Conservation (phyloP, 2,329 filamentous ascomycete species). For the Arachnomyces sp. region DNA sequence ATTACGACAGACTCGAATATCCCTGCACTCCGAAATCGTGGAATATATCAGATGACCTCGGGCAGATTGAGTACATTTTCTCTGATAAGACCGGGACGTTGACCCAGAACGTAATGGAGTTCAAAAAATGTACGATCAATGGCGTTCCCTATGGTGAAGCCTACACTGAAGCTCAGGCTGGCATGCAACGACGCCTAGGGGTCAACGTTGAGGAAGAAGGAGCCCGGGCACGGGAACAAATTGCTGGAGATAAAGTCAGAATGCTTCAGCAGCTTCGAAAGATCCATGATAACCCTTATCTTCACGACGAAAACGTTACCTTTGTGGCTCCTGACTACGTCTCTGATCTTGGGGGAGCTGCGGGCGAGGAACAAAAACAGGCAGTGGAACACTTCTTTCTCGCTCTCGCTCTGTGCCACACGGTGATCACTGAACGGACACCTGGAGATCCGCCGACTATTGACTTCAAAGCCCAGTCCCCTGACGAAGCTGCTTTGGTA, state of each 20-base stretch:
- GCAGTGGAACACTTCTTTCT: conserved; percentile 91
- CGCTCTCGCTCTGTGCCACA: conserved; percentile 89
- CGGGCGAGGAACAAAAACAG: conserved; percentile 65
- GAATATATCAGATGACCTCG: conserved; percentile 98
- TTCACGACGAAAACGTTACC: conserved; percentile 81
- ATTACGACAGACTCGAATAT: conserved; percentile 88
- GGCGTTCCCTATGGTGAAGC: conserved; percentile 95
- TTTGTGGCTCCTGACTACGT: conserved; percentile 90
- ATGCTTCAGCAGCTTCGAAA: conserved; percentile 66
- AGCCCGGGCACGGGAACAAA: conserved; percentile 64
- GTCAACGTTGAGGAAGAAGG: conserved; percentile 77
- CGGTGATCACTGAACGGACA: conserved; percentile 82
- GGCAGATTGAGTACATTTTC: conserved; percentile 98
- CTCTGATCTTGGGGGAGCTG: conserved; percentile 68
- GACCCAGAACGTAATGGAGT: conserved; percentile 95
- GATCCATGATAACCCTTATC: conserved; percentile 81
- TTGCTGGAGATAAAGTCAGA: conserved; percentile 65
- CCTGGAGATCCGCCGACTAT: conserved; percentile 88
- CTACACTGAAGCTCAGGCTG: conserved; percentile 92
- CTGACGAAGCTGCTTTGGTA: conserved; percentile 90
- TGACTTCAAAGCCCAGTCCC: conserved; percentile 93
- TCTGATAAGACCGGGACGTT: conserved; percentile 88
- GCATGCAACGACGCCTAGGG: conserved; percentile 87
- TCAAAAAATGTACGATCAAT: conserved; percentile 96
- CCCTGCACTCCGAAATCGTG: conserved; percentile 95